Base-by-base conservation (phyloP, 805 yeast genomes). In the Lipomyces starkeyi region DNA sequence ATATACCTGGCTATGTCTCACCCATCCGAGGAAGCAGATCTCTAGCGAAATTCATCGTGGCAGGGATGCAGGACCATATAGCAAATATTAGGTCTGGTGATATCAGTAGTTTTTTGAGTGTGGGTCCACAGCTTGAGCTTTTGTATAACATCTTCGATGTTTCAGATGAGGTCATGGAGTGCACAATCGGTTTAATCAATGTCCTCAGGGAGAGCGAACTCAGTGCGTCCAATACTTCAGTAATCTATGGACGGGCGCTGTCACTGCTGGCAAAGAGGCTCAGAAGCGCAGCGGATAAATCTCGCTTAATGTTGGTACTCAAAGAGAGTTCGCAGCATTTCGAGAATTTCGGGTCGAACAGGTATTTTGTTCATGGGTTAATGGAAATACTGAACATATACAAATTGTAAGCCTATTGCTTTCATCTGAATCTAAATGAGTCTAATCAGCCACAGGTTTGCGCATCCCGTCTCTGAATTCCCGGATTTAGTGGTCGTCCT, bases 1-100 rank as follows among this genome's bases (percentile, higher is more conserved):
- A 49, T 6, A 35, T 25, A 43, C 27, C 27, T 8, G 52, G 29
- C 2, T 34, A 43, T 35, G 43, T 35, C 5, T 29, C 62, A 6
- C 70, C 66, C 2, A 54, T 67, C 5, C 56, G 58, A 8, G 70
- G 65, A 14, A 63, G 20, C 61, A 35, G 59, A n/a, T 11, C 17
- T 9, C 57, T 63, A 11, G 57, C 56, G 6, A 17, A 20, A 7
- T 47, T 56, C 7, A 7, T 67, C 2, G 53, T 64, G 7, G 7
- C n/a, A 3, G 34, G 55, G 8, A 53, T 64, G 17, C 34, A 53
- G 22, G 29, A 47, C 14, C 59, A 27, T 32, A 22, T n/a, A 6
- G 13, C 25, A 11, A 25, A 5, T 22, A 17, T 20, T 34, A 27
- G 9, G 25, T 14, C 22, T 57, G 59, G 49, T 1, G 2, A 43